Percentiles rank a stretch among this genome's conserved stretches.
Evolutionary conservation across 257 asterid genomes (phyloP).

Genomic region (Ajuga chamaepitys): DNA sequence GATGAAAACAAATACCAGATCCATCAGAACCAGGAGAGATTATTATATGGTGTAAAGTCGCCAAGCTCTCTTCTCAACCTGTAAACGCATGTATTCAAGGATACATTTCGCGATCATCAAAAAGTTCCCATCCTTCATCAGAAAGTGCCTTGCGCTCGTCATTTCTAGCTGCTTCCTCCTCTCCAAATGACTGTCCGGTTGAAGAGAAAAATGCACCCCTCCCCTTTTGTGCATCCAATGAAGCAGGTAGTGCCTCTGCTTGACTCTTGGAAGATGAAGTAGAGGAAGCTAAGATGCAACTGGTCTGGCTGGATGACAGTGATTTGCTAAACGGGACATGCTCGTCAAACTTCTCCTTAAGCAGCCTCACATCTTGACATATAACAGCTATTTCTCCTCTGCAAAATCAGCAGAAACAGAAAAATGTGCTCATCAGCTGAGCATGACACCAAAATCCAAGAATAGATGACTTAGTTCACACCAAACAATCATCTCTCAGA

Average conservation of each 20-base stretch:
- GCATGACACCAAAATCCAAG: not conserved
- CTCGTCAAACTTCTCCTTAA: slow-evolving; percentile 60
- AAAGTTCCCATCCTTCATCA: slow-evolving; percentile 76
- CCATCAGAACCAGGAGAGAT: not conserved
- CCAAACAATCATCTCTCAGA: too few relatives aligned
- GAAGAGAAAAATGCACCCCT: not conserved
- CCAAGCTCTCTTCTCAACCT: not conserved
- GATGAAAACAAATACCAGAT: not conserved
- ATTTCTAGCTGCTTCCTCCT: slow-evolving; percentile 14
- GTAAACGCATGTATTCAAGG: slow-evolving; percentile 4
- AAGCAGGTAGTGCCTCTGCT: slow-evolving; percentile 15
- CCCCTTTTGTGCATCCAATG: slow-evolving; percentile 7
- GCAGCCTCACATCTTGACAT: slow-evolving; percentile 64
- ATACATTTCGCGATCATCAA: slow-evolving; percentile 27
- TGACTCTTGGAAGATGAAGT: slow-evolving; percentile 42
- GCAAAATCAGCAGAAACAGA: slow-evolving; percentile 9
- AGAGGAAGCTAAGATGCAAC: slow-evolving; percentile 62
- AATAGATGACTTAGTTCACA: too few relatives aligned
- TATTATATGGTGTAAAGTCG: not conserved
- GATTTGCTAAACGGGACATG: slow-evolving; percentile 61
- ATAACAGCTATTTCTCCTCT: slow-evolving; percentile 90
- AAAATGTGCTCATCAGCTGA: not conserved
- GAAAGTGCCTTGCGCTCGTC: slow-evolving; percentile 24
- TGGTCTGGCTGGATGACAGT: slow-evolving; percentile 52
- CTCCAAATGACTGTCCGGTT: slow-evolving; percentile 11